These are phyloP conservation scores for Brettanomyces naardenensis DNA, from an alignment of 805 yeast genomes.

Conservation along the genomic window DNA sequence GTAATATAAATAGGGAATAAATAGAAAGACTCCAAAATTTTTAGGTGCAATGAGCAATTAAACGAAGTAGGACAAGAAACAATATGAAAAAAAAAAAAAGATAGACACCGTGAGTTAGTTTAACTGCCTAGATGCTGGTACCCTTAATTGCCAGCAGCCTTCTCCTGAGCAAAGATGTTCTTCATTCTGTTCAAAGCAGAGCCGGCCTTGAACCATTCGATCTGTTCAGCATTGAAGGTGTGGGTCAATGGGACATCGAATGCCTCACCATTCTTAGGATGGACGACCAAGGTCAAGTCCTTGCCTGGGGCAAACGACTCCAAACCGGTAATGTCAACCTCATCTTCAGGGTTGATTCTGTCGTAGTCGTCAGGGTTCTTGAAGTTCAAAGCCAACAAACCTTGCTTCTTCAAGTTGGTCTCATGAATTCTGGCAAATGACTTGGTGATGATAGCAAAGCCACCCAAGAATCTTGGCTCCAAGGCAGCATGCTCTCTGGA, in stretches of 20 bases:
- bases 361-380: slow-evolving; percentile 86
- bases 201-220: slow-evolving; percentile 98
- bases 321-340: slow-evolving; percentile 80
- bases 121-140: not conserved
- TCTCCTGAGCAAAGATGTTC: slow-evolving; percentile 12
- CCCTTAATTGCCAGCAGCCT: slow-evolving; percentile 1
- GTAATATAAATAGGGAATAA: not conserved
- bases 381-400: slow-evolving; percentile 95
- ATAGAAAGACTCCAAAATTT: not conserved
- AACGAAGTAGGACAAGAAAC: not conserved
- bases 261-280: slow-evolving; percentile 64
- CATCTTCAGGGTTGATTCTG: slow-evolving; percentile 86
- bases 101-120: no score
- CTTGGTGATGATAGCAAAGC: slow-evolving; percentile 94
- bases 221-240: slow-evolving; percentile 94
- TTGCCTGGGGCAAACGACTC: slow-evolving; percentile 88
- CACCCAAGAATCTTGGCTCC: slow-evolving; percentile 99
- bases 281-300: slow-evolving; percentile 70
- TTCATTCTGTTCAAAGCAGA: slow-evolving; percentile 93
- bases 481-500: slow-evolving; percentile 99
- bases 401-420: slow-evolving; percentile 99
- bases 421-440: slow-evolving; percentile 99
- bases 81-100: no score
- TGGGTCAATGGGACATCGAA: slow-evolving; percentile 93
- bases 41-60: not conserved